Base-by-base conservation (phyloP, 1,284 basidiomycete genomes). In the Peniophora sp. region DNA sequence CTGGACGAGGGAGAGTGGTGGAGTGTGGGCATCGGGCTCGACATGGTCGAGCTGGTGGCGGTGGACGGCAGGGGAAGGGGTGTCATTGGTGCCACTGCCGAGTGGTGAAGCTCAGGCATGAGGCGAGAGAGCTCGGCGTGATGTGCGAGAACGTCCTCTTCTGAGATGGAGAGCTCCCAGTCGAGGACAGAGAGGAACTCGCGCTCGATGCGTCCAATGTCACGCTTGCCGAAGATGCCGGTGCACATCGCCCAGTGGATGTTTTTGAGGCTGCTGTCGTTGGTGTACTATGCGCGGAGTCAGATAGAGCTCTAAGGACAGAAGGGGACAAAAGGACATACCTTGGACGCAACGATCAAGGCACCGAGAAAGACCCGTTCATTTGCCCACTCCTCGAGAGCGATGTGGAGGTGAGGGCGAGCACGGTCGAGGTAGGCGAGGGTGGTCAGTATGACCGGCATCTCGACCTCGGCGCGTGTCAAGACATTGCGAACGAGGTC, bases 201-300 rank as follows among this genome's bases (percentile, higher is more conserved):
- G 58, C 84, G 78, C 64, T 87, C 85, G 58, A 88, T 86, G 56
- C 85, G 78, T 27, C 84, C 84, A 20, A 87, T 76, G 59, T 88
- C 85, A 18, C 83, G 77, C 61, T 85, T 86, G 60, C 85, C 85
- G 60, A 88, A 87, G 32, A 88, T 80, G 48, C 84, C 83, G 0
- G 85, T 87, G 68, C 85, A 87, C 12, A 85, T 68, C 11, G 85
- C 83, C 84, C 84, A 87, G 64, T 87, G 84, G 17, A 85, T 70
- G 62, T 87, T 87, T 71, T 87, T 87, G 17, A 87, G 70, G 12
- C 85, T 85, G 17, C 82, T 85, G 60, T 87, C 84, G 59, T 88
- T 85, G 23, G 79, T 66, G 58, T 87, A 87, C 83, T 86, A 54
- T 15, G 48, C n/a, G 47, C 43, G 52, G 53, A 48, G 58, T 61